Evolutionary conservation across 177 flowering plant species (phyloP).

Genomic region (Vitis hybrid): DNA sequence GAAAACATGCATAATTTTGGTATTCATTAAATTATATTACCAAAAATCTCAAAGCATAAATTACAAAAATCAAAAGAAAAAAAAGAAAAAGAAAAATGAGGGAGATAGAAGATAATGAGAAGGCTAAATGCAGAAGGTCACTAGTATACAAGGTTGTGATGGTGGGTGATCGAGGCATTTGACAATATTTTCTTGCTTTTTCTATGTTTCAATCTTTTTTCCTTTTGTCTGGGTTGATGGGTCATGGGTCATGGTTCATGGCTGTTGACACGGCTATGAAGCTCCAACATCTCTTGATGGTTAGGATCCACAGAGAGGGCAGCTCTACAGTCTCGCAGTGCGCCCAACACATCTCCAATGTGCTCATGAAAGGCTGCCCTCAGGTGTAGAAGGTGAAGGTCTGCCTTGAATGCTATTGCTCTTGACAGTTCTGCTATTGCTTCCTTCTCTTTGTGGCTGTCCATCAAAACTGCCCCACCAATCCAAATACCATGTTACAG

Average conservation of each 20-base stretch:
- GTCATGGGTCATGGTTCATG: conserved; percentile 56
- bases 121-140: conserved; percentile 8
- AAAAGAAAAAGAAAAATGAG: background rate
- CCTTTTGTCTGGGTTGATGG: too few relatives aligned
- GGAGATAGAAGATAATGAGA: background rate
- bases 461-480: conserved; percentile 81
- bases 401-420: conserved; percentile 96
- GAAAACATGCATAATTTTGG: background rate
- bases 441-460: conserved; percentile 85
- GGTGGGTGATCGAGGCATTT: too few relatives aligned
- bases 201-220: background rate
- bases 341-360: conserved; percentile 70
- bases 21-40: conserved; percentile 9
- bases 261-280: conserved; percentile 89
- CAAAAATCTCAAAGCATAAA: conserved; percentile 9
- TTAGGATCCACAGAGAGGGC: conserved; percentile 95
- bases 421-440: conserved; percentile 90
- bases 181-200: background rate
- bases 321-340: conserved; percentile 92
- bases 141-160: conserved; percentile 17
- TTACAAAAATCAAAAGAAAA: conserved; percentile 12
- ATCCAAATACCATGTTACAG: background rate
- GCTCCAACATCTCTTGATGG: conserved; percentile 94
- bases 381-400: conserved; percentile 88
- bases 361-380: conserved; percentile 97